Evolutionary conservation across 768 basidiomycete species (phyloP).

Genomic region (Leccinum disarticulatum): DNA sequence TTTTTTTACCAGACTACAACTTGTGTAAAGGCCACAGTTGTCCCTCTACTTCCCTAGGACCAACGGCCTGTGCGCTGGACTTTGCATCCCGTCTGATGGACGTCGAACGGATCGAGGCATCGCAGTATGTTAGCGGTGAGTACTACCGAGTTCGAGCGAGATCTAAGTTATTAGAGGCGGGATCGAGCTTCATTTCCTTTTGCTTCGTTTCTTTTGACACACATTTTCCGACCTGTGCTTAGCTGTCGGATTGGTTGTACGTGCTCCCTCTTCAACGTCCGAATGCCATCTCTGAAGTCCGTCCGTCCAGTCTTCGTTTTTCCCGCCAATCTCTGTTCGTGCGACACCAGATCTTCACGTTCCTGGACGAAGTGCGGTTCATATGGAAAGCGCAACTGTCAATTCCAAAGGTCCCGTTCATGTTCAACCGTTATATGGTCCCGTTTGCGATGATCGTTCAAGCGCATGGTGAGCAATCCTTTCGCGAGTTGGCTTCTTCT

Average conservation of each 20-base stretch:
- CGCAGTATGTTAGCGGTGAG: constrained; percentile 30
- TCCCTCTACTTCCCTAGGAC: neutral
- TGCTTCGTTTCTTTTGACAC: neutral
- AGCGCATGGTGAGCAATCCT: constrained; percentile 26
- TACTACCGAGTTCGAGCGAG: neutral
- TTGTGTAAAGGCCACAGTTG: too few species aligned
- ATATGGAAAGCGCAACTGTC: constrained; percentile 34
- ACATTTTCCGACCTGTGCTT: neutral
- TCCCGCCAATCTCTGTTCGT: too few species aligned
- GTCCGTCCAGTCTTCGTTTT: neutral
- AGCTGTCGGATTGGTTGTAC: constrained; percentile 29
- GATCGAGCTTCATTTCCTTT: neutral
- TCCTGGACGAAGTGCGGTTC: constrained; percentile 31
- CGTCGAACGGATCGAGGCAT: constrained; percentile 12
- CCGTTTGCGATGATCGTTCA: constrained; percentile 31
- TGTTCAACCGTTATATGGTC: constrained; percentile 36
- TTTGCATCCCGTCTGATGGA: constrained; percentile 9
- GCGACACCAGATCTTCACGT: constrained; percentile 29
- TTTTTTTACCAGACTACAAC: too few species aligned
- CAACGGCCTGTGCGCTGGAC: neutral
- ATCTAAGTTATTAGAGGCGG: too few species aligned
- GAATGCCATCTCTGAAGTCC: neutral
- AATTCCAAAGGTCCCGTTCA: constrained; percentile 33
- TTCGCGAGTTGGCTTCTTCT: neutral
- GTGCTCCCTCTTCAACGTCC: constrained; percentile 19